These are phyloP conservation scores for Acorus gramineus DNA, from an alignment of 106 monocot species.

Conservation along the genomic window DNA sequence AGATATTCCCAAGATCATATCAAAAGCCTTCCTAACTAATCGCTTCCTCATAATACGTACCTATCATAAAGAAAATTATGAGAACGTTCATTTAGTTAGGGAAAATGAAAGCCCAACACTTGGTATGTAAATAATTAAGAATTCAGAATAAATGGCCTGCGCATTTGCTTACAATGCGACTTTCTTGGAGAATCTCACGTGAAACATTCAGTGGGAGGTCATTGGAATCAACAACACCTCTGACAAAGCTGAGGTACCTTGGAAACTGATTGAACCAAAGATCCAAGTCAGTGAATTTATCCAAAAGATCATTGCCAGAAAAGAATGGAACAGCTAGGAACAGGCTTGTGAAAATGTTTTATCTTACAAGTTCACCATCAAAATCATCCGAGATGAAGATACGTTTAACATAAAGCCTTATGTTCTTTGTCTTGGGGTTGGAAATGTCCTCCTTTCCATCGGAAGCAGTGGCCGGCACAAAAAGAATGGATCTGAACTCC, in stretches of 20 bases:
- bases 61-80: constrained; percentile 18
- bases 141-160: neutral
- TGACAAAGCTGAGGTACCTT: constrained; percentile 95
- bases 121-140: neutral
- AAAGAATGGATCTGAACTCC: constrained; percentile 93
- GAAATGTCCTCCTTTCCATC: constrained; percentile 48
- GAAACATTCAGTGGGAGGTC: constrained; percentile 99
- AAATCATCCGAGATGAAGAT: constrained; percentile 99
- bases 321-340: neutral
- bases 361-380: constrained; percentile 87
- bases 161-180: constrained; percentile 69
- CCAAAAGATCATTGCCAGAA: neutral
- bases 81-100: too few species aligned
- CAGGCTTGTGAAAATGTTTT: neutral
- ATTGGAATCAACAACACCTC: constrained; percentile 98
- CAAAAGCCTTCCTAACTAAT: constrained; percentile 90
- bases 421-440: constrained; percentile 86
- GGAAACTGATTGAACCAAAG: constrained; percentile 54
- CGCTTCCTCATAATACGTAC: constrained; percentile 96
- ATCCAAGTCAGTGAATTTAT: neutral
- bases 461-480: constrained; percentile 51
- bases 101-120: neutral
- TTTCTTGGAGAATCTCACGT: constrained; percentile 99
- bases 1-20: constrained; percentile 96
- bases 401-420: constrained; percentile 93